A percentile compares a stretch with the other conserved stretches of the same genome.
Evolutionary conservation across 345 rosid species (phyloP).

Genomic region (Boechera stricta): DNA sequence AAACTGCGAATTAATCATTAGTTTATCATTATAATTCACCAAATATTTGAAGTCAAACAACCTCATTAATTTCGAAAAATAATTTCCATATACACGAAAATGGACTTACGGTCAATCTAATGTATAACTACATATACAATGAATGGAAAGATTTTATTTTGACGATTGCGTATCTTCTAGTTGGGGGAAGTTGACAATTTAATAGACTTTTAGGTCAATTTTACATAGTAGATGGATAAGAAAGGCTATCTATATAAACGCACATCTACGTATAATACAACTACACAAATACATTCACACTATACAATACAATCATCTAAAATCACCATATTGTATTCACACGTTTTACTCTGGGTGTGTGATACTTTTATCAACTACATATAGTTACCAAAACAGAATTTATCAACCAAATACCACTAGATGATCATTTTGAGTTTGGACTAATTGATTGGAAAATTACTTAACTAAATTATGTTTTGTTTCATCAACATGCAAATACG

Average conservation of each 20-base stretch:
- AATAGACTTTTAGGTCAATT: constrained; percentile 11
- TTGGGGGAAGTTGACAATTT: constrained; percentile 1
- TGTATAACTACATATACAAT: background rate
- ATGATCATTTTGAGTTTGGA: background rate
- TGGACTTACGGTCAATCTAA: background rate
- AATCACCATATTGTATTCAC: constrained; percentile 13
- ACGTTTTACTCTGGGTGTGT: background rate
- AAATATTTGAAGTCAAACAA: constrained; percentile 1
- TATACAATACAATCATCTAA: background rate
- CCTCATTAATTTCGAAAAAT: background rate
- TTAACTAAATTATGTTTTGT: too few relatives aligned
- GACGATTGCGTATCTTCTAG: constrained; percentile 9
- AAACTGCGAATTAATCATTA: background rate
- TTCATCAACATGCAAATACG: background rate
- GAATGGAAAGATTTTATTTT: background rate
- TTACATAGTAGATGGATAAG: constrained; percentile 27
- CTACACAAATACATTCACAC: background rate
- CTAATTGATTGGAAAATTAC: background rate
- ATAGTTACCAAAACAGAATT: background rate
- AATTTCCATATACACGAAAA: constrained; percentile 1
- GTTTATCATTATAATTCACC: background rate
- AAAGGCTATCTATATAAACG: constrained; percentile 14
- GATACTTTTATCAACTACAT: too few relatives aligned
- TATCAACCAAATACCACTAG: background rate
- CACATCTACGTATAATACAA: constrained; percentile 28